Percentiles rank a stretch among this genome's conserved stretches.
Conservation (phyloP, 768 basidiomycete species). For the Suillus tomentosus region DNA sequence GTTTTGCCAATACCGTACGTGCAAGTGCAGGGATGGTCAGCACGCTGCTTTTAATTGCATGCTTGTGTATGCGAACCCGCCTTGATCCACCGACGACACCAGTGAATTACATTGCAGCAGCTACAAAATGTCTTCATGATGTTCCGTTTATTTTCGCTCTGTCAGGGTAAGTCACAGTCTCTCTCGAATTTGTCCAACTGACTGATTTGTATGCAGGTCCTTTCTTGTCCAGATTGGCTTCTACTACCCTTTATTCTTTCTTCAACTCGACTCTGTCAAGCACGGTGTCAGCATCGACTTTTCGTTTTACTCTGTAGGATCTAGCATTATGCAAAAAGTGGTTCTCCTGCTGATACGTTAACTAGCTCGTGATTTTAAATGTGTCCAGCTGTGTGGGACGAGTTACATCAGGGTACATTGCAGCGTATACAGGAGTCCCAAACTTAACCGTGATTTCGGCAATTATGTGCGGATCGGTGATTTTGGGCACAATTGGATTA, state of each 20-base stretch:
- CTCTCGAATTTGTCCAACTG: neutral
- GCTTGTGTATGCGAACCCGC: neutral
- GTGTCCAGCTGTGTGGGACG: neutral
- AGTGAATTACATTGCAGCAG: neutral
- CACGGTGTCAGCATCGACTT: neutral
- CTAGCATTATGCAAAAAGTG: neutral
- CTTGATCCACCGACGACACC: neutral
- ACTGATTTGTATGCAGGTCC: neutral
- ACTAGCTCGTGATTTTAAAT: slow-evolving; percentile 1
- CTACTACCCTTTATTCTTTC: neutral
- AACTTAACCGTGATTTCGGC: neutral
- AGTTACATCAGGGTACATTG: neutral
- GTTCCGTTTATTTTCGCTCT: neutral
- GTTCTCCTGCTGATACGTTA: neutral
- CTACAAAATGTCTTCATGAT: neutral
- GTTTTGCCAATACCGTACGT: neutral
- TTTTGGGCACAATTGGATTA: neutral
- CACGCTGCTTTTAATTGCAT: neutral
- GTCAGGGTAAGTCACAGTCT: neutral
- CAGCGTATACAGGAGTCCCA: neutral
- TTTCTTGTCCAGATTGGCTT: neutral
- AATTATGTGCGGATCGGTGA: neutral
- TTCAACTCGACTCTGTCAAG: neutral
- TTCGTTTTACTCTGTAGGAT: neutral
- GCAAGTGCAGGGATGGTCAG: neutral